phyloP scores from a whole-genome alignment of 768 basidiomycete species.

The Calocybe gangraenosa region DNA sequence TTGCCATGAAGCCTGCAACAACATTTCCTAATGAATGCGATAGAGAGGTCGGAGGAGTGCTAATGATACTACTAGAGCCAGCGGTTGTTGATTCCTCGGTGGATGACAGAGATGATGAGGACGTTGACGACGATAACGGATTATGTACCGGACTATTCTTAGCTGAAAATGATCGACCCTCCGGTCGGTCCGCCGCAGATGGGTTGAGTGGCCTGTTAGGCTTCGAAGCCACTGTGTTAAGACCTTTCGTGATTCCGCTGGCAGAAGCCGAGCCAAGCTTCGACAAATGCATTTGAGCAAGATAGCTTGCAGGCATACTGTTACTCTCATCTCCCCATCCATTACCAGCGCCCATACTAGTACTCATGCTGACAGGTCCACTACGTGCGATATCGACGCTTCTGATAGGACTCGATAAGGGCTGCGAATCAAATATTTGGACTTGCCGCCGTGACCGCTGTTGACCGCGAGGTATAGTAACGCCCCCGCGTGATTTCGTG shows the following conservation, averaged over 20 bases:
- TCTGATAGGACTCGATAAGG: conserved; percentile 55
- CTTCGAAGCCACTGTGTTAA: conserved; percentile 40
- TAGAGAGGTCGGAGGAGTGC: conserved; percentile 56
- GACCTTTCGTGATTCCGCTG: conserved; percentile 27
- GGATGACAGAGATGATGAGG: conserved; percentile 49
- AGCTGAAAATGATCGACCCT: too few species aligned
- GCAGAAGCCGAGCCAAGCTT: conserved; percentile 20
- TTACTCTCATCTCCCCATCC: conserved; percentile 32
- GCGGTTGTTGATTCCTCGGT: conserved; percentile 31
- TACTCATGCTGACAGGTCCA: conserved; percentile 23
- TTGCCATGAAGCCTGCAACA: conserved; percentile 36
- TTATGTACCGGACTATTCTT: conserved; percentile 21
- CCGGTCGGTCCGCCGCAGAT: too few species aligned
- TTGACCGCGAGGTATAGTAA: conserved; percentile 55
- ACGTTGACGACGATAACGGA: conserved; percentile 48
- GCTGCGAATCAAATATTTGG: conserved; percentile 82
- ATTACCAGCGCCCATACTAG: conserved; percentile 21
- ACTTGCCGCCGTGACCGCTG: conserved; percentile 57
- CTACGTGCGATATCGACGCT: conserved; percentile 28
- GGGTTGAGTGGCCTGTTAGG: too few species aligned
- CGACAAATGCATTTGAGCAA: conserved; percentile 37
- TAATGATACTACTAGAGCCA: conserved; percentile 40
- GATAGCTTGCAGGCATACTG: conserved; percentile 37
- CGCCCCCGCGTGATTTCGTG: conserved; percentile 56
- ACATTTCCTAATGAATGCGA: conserved; percentile 44